Base-by-base conservation (phyloP, 345 rosid genomes). In the Brassica juncea region DNA sequence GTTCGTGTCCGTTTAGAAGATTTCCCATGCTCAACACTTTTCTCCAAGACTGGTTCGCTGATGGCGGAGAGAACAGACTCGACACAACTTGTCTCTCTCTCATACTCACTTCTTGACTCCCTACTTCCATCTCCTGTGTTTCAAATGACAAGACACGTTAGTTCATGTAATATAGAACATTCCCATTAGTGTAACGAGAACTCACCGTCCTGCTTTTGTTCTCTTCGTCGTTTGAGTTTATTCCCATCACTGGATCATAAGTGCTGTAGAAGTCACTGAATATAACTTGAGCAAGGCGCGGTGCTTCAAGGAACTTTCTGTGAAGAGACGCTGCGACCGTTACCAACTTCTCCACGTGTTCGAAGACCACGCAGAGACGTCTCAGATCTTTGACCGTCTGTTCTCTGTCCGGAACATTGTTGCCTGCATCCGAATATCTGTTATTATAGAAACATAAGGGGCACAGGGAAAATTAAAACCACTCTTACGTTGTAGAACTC, bases 1-100 rank as follows among this genome's bases (percentile, higher is more conserved):
- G 99, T 82, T 95, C 99, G n/a, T 95, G 99, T 57, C 99, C 97
- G 58, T 91, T 95, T 8, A 95, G 90, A 77, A 89, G 93, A 84
- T 95, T 95, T n/a, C 99, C 99, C 97, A 93, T 93, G 79, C 99
- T 95, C 68, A 93, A 71, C 73, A 93, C 98, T 86, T 91, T 95
- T 77, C 99, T 88, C 99, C 98, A 95, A 3, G 98, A 88, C 77
- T 95, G 97, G 80, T 91, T 91, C 10, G 92, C 89, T 1, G 86
- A 86, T 5, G 99, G 99, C 0, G 76, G 91, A 12, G 80, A 16
- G 62, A 95, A 95, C 89, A 95, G 81, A 68, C 85, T 86, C 8
- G 98, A 91, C 32, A 93, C 83, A 0, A 79, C 80, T 19, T 71
- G 83, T 69, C 96, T 88, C 84, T 93, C 98, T 0, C 81, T 77